phyloP scores from a whole-genome alignment of 2,329 filamentous ascomycete species.

The Hortaea werneckii region DNA sequence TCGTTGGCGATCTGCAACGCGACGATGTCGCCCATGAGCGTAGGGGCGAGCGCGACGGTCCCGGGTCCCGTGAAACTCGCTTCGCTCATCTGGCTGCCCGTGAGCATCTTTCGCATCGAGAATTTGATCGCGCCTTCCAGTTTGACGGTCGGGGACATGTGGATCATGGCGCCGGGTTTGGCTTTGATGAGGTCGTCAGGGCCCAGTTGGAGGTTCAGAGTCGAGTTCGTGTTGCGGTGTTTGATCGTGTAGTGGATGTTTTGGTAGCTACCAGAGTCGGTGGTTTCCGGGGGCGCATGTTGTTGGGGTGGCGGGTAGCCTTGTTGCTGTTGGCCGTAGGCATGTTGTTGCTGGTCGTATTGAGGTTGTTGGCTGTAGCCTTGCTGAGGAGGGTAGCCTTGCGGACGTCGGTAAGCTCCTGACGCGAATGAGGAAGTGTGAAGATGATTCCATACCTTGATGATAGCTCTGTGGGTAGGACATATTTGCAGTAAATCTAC shows the following conservation, averaged over 20 bases:
- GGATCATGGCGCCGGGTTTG: constrained; percentile 80
- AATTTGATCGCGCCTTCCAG: constrained; percentile 74
- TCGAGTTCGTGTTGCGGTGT: constrained; percentile 78
- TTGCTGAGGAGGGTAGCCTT: background rate
- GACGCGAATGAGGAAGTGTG: too few species aligned
- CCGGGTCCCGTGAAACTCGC: constrained; percentile 80
- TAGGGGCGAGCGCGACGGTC: constrained; percentile 71
- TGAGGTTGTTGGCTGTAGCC: background rate
- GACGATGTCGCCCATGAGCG: constrained; percentile 71
- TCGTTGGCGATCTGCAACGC: constrained; percentile 55
- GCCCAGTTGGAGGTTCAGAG: constrained; percentile 76
- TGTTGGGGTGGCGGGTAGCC: background rate
- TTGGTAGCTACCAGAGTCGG: constrained; percentile 81
- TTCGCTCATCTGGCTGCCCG: constrained; percentile 63
- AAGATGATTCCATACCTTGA: too few species aligned
- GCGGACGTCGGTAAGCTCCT: background rate
- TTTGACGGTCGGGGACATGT: constrained; percentile 77
- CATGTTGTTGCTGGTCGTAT: background rate
- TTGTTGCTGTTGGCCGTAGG: background rate
- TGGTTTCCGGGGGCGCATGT: background rate
- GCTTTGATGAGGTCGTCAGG: constrained; percentile 71
- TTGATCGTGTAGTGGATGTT: constrained; percentile 85
- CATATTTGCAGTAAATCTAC: too few species aligned
- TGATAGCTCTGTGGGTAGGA: too few species aligned
- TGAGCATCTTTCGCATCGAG: constrained; percentile 74